phyloP scores from a whole-genome alignment of 768 basidiomycete species.

The Suillus subaureus region DNA sequence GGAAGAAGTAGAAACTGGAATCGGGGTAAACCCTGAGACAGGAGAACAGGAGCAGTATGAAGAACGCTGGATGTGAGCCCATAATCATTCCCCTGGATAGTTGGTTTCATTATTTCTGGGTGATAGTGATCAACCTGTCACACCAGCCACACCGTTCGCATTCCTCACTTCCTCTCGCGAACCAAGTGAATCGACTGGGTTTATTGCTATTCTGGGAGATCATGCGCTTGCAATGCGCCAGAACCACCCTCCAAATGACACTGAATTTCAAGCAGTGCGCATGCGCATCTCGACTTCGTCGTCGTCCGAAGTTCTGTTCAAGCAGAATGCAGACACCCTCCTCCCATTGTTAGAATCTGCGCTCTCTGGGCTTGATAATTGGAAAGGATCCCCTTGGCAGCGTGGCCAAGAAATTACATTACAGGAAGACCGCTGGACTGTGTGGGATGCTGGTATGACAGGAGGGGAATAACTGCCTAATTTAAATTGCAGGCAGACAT shows the following conservation, averaged over 20 bases:
- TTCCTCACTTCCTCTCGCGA: constrained; percentile 20
- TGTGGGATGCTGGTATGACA: constrained; percentile 20
- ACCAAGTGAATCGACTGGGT: constrained; percentile 16
- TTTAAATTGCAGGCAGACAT: background rate
- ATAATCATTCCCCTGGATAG: background rate
- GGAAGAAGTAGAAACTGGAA: constrained; percentile 20
- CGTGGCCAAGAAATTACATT: background rate
- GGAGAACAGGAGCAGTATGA: constrained; percentile 20
- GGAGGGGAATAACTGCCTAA: background rate
- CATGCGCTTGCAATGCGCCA: constrained; percentile 21
- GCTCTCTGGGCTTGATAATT: background rate
- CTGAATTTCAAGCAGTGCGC: constrained; percentile 2
- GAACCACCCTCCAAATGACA: background rate
- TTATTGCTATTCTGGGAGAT: constrained; percentile 21
- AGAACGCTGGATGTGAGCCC: constrained; percentile 24
- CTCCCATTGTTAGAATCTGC: background rate
- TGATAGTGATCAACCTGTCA: constrained; percentile 14
- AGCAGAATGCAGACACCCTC: background rate
- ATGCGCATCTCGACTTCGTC: background rate
- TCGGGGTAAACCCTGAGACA: constrained; percentile 17
- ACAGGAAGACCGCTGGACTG: constrained; percentile 12
- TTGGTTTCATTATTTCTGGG: background rate
- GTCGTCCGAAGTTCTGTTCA: background rate
- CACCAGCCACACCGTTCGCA: constrained; percentile 14
- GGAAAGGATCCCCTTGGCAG: background rate